Evolutionary conservation across 495 filamentous ascomycete species (phyloP), one percentile per base, ranked within the genome.

Genomic region (Penicillium manginii): DNA sequence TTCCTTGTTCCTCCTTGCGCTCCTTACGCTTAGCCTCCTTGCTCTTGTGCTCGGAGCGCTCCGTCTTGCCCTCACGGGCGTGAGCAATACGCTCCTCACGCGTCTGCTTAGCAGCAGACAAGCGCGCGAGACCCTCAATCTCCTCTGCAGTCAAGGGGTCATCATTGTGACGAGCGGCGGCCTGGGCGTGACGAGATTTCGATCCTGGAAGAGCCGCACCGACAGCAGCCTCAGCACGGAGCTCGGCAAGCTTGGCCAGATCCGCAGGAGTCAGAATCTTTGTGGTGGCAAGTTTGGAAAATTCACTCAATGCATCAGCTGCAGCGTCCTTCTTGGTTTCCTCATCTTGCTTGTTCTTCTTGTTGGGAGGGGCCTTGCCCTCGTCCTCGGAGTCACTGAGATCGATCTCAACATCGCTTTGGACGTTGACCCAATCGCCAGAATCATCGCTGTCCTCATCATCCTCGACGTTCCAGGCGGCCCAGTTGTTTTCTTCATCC

Each of bases 211-310:
- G 65, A 42, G 75, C 73, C 57, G 88, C 87, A 52, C 88, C 83
- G 49, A 97, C 73, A 31, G 83, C 83, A 54, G 92, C 88, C 58
- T 88, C 75, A 14, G 87, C 76, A 32, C 87, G 88, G 14, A 99
- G 86, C 74, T 97, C 94, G 57, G 89, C 86, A 19, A 99, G 86
- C 69, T 99, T 97, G 55, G 88, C 86, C 22, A 97, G 83, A 76
- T 97, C 93, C 43, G 92, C 91, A 0, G 93, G 93, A 0, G 93
- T 97, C 54, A 97, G 86, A 56, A 97, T 91, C 42, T 87, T 83
- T 4, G 89, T 93, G 0, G 90, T 94, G n/a, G 90, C 91, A 29
- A 96, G 78, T 52, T 82, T 90, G 10, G 85, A 85, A 57, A 86
- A 78, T 26, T 78, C 76, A 3, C 53, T 66, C 49, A 70, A 70